Percentiles rank a stretch among this genome's conserved stretches.
Conservation (phyloP, 2,329 filamentous ascomycete species). For the Exophiala sideris region DNA sequence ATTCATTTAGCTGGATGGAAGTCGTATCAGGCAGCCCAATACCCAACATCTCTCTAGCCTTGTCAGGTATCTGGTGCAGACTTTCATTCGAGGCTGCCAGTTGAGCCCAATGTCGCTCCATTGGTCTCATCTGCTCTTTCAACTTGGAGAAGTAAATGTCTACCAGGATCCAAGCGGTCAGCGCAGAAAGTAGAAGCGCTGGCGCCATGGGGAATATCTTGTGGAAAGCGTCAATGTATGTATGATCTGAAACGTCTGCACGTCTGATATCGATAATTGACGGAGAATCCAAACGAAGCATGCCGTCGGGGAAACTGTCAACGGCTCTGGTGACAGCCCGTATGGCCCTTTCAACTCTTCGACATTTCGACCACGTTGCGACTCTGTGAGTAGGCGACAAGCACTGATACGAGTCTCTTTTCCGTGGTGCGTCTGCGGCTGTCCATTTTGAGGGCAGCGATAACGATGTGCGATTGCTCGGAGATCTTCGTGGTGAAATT, state of each 20-base stretch:
- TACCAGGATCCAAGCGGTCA: slow-evolving; percentile 25
- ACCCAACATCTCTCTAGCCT: slow-evolving; percentile 23
- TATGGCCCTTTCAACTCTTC: slow-evolving; percentile 13
- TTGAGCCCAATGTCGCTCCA: slow-evolving; percentile 3
- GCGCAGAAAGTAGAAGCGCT: slow-evolving; percentile 9
- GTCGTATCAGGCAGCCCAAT: slow-evolving; percentile 9
- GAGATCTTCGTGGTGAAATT: slow-evolving; percentile 6
- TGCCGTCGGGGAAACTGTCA: slow-evolving; percentile 14
- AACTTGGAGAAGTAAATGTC: slow-evolving; percentile 20
- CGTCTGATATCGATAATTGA: slow-evolving; percentile 8
- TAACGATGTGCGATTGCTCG: slow-evolving; percentile 1
- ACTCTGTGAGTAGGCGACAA: slow-evolving; percentile 7
- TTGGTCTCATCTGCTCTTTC: slow-evolving; percentile 1
- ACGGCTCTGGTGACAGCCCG: slow-evolving; percentile 19
- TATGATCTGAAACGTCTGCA: slow-evolving; percentile 7
- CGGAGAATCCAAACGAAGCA: slow-evolving; percentile 18
- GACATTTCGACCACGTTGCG: slow-evolving; percentile 12
- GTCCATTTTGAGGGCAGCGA: slow-evolving; percentile 1
- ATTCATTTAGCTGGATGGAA: slow-evolving; percentile 5
- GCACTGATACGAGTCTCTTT: background rate
- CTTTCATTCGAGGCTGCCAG: slow-evolving; percentile 6
- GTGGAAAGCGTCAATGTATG: slow-evolving; percentile 13
- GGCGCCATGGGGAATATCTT: slow-evolving; percentile 21
- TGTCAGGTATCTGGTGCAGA: slow-evolving; percentile 17
- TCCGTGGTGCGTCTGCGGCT: background rate